Evolutionary conservation across 441 rosid genomes (phyloP), one percentile per base, ranked within the genome.

Genomic region (Geranium incanum): DNA sequence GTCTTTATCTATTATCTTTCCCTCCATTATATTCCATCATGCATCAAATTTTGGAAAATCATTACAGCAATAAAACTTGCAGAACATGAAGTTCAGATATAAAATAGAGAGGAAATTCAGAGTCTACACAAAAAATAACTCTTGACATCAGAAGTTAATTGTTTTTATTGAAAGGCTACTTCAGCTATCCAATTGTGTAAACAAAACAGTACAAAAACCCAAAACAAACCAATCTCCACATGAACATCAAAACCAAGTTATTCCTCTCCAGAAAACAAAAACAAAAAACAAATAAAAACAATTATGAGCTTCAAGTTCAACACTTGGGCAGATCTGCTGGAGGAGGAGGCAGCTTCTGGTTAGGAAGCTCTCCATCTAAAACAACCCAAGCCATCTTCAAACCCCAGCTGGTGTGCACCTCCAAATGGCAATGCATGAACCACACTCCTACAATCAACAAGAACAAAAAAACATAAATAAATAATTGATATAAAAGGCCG

Each of bases 331-430:
- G 52, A 45, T 45, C 52, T n/a, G 52, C 52, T 0, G 52, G 52
- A 1, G 52, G 52, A 45, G 52, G 52, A 45, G 52, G 52, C 1
- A 45, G 52, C 52, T 45, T 45, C 52, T 45, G 52, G 52, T 45
- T 45, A 45, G 52, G 52, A 45, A 45, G 52, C 52, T 45, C 52
- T 45, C 95, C 92, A 57, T 84, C 78, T 66, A 84, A 81, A 36
- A 86, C 95, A 15, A 81, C 72, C 66, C 86, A 89, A 12, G 85
- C 89, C 72, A 81, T 87, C 36, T 84, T 80, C 69, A 89, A 73
- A 38, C 90, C 95, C 78, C 84, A 86, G 0, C 86, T 84, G 0
- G 87, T 80, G 66, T 89, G 92, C 18, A 86, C 85, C 75, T 87
- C 94, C 86, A 86, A 70, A 76, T 86, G 89, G 75, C 92, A 50